A percentile compares a stretch with the other conserved stretches of the same genome.
Evolutionary conservation across 257 asterid species (phyloP).

Genomic region (Forsythia suspensa): DNA sequence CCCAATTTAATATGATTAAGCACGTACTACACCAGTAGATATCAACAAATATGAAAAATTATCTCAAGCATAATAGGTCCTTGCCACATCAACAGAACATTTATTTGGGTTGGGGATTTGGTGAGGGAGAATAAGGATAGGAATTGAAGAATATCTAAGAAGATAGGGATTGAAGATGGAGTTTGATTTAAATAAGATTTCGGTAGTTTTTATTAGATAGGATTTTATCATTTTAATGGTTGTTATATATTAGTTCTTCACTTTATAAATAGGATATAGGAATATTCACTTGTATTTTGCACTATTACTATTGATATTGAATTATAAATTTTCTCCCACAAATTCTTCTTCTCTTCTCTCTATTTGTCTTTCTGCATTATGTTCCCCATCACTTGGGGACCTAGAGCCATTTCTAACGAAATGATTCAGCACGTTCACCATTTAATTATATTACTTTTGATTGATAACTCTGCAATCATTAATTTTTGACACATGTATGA

Average conservation of each 20-base stretch:
- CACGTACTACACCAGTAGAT: not conserved
- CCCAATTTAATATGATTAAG: not conserved
- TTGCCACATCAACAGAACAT: not conserved
- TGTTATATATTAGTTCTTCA: not conserved
- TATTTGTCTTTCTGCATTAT: not conserved
- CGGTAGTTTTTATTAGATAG: not conserved
- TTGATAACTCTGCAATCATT: not conserved
- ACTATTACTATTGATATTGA: not conserved
- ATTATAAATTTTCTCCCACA: not conserved
- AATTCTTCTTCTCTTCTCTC: not conserved
- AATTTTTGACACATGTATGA: not conserved
- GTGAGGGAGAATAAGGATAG: not conserved
- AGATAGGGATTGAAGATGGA: not conserved
- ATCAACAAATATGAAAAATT: not conserved
- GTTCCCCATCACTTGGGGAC: not conserved
- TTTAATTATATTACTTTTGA: not conserved
- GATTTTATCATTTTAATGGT: not conserved
- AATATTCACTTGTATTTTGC: not conserved
- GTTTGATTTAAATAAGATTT: not conserved
- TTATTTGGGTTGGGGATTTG: not conserved
- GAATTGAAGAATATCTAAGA: not conserved
- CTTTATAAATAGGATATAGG: not conserved
- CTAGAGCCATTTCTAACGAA: not conserved
- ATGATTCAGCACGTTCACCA: not conserved
- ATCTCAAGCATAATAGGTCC: not conserved